Evolutionary conservation across 164 flowering plant genomes (phyloP), one percentile per base, ranked within the genome.

Genomic region (Macadamia integrifolia): DNA sequence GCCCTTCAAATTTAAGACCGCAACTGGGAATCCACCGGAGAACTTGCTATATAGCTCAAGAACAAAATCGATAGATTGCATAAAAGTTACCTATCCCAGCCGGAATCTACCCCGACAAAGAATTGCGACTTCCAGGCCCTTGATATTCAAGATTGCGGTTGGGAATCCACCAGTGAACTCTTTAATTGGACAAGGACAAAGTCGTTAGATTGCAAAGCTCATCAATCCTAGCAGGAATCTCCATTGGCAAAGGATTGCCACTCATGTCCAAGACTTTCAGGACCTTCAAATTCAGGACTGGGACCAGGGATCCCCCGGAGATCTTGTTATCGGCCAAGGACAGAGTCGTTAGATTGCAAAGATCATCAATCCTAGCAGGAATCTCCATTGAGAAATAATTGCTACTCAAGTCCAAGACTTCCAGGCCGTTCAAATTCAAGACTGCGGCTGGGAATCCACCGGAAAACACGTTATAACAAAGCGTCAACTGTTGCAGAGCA

Each of bases 301-400:
- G 81, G 71, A 62, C 70, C 56, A n/a, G 87, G 87, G 60, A 85
- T 80, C 57, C 75, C 64, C 82, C 84, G 0, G 81, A 80, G 18
- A 83, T 68, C 58, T 68, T 62, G 71, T 86, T 83, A 84, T 72
- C 83, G 42, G 77, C 84, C 87, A 18, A 85, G 40, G 28, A 81
- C 48, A 63, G 80, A 80, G 72, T 82, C 73, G 83, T 81, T 18
- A 83, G 75, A 30, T 77, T 80, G 61, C 66, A 74, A 35, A 83
- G 76, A 29, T 55, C 58, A 8, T 86, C 87, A 35, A 85, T 46
- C 23, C 23, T 23, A 23, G 23, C 23, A 23, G 23, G 23, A 23
- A 23, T 23, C 23, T 23, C 23, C 23, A 23, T 23, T 23, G 23
- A 23, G 23, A 23, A 23, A 23, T 23, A 23, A 23, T 23, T 23